Base-by-base conservation (phyloP, 2,329 filamentous ascomycete species). In the Teratosphaeria destructans region DNA sequence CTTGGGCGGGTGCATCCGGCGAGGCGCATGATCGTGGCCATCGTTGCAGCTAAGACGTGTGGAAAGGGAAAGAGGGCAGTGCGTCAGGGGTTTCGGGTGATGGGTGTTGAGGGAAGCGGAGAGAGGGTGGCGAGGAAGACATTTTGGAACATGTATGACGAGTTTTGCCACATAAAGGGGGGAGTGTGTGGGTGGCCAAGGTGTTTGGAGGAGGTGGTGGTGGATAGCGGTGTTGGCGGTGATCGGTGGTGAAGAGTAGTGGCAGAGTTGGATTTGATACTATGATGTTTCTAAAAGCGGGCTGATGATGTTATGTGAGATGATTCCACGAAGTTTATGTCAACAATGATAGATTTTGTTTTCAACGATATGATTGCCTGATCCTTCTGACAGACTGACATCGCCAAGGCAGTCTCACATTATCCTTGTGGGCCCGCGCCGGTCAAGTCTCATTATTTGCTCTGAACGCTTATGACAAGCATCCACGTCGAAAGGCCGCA, bases 71-170 rank as follows among this genome's bases (percentile, higher is more conserved):
- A 57, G 54, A 52, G 61, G 53, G 54, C 39, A 11, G 59, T 60
- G 16, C 23, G 61, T 14, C 34, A 56, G 10, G 61, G 61, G 5
- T 53, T 53, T 14, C 52, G 61, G 16, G 56, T 43, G 26, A 56
- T 47, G 49, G 55, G 52, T 35, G 29, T 57, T n/a, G 23, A 26
- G 23, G 61, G 57, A 26, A 7, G 43, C 5, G 59, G 54, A 34
- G 59, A 59, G 14, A 26, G 61, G 16, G 59, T 62, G 16, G 14
- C 47, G 23, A 56, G 54, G 27, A 37, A 34, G 6, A 62, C 56
- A 27, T 62, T 62, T 43, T 62, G 61, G 61, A 49, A 43, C 27
- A 54, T 60, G 56, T 62, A 60, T 47, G 61, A 62, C 57, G 54
- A 54, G 26, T 56, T 32, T 37, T 57, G 53, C 16, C 37, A 2